Percentiles rank a stretch among this genome's conserved stretches.
Evolutionary conservation across 768 basidiomycete genomes (phyloP).

Genomic region (Tricholoma matsutake): DNA sequence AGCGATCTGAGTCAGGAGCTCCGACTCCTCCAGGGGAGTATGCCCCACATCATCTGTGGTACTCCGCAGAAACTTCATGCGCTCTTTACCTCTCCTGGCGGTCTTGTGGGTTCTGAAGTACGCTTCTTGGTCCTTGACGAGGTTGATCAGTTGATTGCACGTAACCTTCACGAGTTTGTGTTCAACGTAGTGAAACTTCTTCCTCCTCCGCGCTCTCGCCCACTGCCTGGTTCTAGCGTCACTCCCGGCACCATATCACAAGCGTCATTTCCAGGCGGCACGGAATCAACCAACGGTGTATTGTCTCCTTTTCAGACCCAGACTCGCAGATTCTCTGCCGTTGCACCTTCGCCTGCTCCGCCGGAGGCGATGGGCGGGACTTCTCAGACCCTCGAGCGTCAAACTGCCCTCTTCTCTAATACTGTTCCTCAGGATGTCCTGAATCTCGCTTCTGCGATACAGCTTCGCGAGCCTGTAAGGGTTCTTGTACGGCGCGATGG

Average conservation of each 20-base stretch:
- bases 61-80: constrained; percentile 96
- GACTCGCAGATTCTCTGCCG: constrained; percentile 58
- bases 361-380: constrained; percentile 31
- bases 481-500: constrained; percentile 95
- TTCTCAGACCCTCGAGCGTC: constrained; percentile 61
- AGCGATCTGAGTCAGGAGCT: constrained; percentile 73
- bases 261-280: constrained; percentile 42
- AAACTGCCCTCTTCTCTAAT: constrained; percentile 95
- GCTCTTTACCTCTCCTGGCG: constrained; percentile 78
- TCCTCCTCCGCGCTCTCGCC: constrained; percentile 80
- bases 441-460: constrained; percentile 89
- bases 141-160: constrained; percentile 96
- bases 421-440: constrained; percentile 98
- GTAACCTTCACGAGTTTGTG: constrained; percentile 94
- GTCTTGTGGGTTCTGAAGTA: constrained; percentile 78
- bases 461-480: constrained; percentile 92
- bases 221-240: constrained; percentile 30
- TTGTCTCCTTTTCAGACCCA: constrained; percentile 36
- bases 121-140: constrained; percentile 95
- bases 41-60: constrained; percentile 94
- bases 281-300: constrained; percentile 40
- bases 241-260: constrained; percentile 34
- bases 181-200: constrained; percentile 90
- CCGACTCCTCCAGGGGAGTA: constrained; percentile 82
- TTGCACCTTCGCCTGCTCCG: constrained; percentile 47